Conservation (phyloP, 2,329 filamentous ascomycete species). For the Xylaria sp. region DNA sequence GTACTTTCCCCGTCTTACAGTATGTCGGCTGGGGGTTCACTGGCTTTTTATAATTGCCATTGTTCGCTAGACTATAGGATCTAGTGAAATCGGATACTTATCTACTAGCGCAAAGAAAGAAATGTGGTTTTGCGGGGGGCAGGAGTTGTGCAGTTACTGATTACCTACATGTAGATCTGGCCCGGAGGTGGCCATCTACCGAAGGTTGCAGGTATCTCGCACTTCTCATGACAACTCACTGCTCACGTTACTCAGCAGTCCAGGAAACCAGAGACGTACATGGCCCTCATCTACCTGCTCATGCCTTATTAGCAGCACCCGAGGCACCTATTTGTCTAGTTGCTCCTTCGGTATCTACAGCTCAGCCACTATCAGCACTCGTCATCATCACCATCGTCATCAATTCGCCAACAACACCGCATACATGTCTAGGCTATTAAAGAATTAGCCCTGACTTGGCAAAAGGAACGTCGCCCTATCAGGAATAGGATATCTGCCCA, state of each 20-base stretch:
- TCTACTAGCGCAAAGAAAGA: background rate
- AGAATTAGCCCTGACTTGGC: background rate
- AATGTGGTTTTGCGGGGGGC: background rate
- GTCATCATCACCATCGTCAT: constrained; percentile 18
- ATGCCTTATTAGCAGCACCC: no score
- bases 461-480: background rate
- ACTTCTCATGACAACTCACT: no score
- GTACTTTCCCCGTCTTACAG: background rate
- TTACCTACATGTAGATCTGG: background rate
- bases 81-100: background rate
- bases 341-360: background rate
- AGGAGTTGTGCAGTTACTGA: background rate
- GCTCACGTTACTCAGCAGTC: no score
- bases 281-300: no score
- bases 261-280: no score
- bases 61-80: background rate
- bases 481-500: background rate
- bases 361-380: constrained; percentile 27
- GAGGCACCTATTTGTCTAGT: background rate
- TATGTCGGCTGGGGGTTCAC: background rate
- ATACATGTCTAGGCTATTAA: background rate
- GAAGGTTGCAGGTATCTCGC: background rate
- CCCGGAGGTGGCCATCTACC: background rate
- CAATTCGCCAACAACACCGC: background rate
- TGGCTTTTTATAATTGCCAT: background rate